These are phyloP conservation scores for Vitis hybrid DNA, from an alignment of 177 flowering plant species.

Conservation along the genomic window DNA sequence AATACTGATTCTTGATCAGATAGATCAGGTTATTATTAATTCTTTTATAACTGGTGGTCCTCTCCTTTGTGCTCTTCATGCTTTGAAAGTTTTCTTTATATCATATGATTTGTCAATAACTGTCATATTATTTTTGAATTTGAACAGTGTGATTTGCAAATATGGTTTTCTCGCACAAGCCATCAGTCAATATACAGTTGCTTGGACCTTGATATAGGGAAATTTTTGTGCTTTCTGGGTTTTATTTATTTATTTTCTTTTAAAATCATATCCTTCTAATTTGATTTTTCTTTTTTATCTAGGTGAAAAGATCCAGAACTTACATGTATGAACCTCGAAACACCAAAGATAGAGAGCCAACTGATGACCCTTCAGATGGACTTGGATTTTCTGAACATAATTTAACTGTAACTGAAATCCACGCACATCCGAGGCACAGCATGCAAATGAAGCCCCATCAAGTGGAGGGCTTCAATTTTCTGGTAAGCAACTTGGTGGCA, in stretches of 20 bases:
- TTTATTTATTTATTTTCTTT: neutral
- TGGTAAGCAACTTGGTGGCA: constrained; percentile 54
- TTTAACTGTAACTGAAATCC: constrained; percentile 32
- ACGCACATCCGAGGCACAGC: constrained; percentile 76
- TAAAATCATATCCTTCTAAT: neutral
- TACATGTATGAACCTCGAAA: constrained; percentile 34
- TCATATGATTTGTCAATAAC: too few relatives aligned
- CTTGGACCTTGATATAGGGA: too few relatives aligned
- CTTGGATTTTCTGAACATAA: constrained; percentile 33
- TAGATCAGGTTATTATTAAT: too few relatives aligned
- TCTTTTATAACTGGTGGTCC: too few relatives aligned
- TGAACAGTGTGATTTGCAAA: too few relatives aligned
- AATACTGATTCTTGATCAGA: too few relatives aligned
- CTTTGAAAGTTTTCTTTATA: too few relatives aligned
- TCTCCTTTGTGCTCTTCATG: too few relatives aligned
- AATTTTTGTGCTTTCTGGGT: too few relatives aligned
- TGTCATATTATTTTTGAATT: too few relatives aligned
- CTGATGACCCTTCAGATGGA: constrained; percentile 17
- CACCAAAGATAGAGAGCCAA: constrained; percentile 25
- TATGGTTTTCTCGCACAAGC: too few relatives aligned
- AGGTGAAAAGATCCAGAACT: constrained; percentile 44
- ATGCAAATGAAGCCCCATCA: constrained; percentile 88
- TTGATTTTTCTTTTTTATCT: constrained; percentile 3
- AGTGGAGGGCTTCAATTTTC: constrained; percentile 79
- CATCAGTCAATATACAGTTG: too few relatives aligned